Evolutionary conservation across 2,329 filamentous ascomycete species (phyloP).

Genomic region (Boeremia lycopersici): DNA sequence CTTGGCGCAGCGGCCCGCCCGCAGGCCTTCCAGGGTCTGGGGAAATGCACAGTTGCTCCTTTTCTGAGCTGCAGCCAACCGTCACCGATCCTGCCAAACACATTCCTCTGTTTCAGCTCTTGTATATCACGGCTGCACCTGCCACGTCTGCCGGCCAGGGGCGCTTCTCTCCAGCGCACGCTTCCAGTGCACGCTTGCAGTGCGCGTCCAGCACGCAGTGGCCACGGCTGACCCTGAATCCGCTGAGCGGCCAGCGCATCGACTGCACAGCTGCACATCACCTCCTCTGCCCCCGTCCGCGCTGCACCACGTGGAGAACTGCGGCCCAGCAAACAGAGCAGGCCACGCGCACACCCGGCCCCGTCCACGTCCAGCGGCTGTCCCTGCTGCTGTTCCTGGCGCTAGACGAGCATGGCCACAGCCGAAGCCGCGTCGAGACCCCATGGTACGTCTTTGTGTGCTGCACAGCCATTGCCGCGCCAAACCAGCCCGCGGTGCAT

Average conservation of each 20-base stretch:
- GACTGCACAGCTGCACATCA: constrained; percentile 1
- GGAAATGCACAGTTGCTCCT: constrained; percentile 18
- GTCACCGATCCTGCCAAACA: constrained; percentile 8
- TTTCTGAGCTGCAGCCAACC: constrained; percentile 12
- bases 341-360: constrained; percentile 8
- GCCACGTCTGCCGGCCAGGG: not conserved
- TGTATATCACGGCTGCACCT: not conserved
- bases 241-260: constrained; percentile 9
- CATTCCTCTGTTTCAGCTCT: constrained; percentile 15
- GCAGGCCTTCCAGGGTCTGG: constrained; percentile 22
- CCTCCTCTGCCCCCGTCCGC: constrained; percentile 25
- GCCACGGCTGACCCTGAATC: not conserved
- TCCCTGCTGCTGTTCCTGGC: constrained; percentile 8
- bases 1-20: constrained; percentile 17
- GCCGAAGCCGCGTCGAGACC: constrained; percentile 52
- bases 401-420: constrained; percentile 48
- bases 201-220: no score
- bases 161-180: no score
- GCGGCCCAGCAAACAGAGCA: constrained; percentile 7
- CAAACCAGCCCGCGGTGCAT: constrained; percentile 3
- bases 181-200: no score
- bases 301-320: constrained; percentile 26
- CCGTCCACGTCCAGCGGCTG: not conserved
- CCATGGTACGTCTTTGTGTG: constrained; percentile 48
- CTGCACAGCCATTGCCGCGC: constrained; percentile 32